Base-by-base conservation (phyloP, 129 eudicot genomes). In the Tagetes erecta region DNA sequence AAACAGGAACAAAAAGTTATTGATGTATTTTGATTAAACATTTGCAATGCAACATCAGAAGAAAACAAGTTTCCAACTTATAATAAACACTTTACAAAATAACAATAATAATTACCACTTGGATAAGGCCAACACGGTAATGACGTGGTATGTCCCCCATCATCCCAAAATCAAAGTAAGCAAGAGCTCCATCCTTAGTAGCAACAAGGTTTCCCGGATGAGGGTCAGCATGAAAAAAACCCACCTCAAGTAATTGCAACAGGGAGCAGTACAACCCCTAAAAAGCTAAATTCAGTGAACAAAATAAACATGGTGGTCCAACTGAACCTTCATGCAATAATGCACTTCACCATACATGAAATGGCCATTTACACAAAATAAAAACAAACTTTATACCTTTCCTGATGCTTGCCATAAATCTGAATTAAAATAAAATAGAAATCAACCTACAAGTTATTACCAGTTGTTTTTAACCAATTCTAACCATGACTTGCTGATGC, bases 101-200 rank as follows among this genome's bases (percentile, higher is more conserved):
- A 37, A 37, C 4, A 38, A 31, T 36, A 74, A 31, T 44, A 35
- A 87, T 73, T 79, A 92, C 98, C 96, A 94, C 92, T 88, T 84
- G 91, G 58, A 94, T 94, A 67, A 94, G 97, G 75, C 98, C 98
- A 72, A 94, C 97, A 10, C 97, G 97, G 64, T 82, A 94, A 78
- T 94, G 98, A 20, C 98, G 98, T 39, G 98, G 98, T 55, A 94
- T 94, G 67, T 94, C 89, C 20, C 98, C 98, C 98, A 94, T 94
- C 98, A 94, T 94, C 59, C 98, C 98, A 31, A 94, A 94, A 83
- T 94, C 98, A 64, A 94, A 90, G 80, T 94, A 94, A 76, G 92
- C 98, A 83, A 94, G 95, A 47, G 89, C 81, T 49, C 98, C 98
- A 49, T 84, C 89, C 75, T 77, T 76, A n/a, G 90, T 86, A 62